Evolutionary conservation across 2,329 filamentous ascomycete genomes (phyloP).

Genomic region (Leptographium galeiforme): DNA sequence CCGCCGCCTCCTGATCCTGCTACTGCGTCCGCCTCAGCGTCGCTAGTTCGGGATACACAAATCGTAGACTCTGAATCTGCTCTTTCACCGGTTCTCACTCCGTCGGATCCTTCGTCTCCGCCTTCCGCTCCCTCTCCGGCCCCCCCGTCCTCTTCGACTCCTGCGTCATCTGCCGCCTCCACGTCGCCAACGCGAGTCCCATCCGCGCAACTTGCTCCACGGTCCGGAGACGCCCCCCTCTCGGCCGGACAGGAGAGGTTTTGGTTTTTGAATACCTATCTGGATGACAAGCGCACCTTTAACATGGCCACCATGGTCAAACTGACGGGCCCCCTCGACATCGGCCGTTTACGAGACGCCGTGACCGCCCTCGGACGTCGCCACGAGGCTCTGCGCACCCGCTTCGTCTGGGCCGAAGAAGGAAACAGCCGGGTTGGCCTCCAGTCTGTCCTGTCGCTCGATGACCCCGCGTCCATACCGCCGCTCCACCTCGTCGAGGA

Average conservation of each 20-base stretch:
- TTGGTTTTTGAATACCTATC: constrained; percentile 21
- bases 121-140: too few relatives aligned
- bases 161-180: too few relatives aligned
- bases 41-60: too few relatives aligned
- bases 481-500: constrained; percentile 5
- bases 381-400: constrained; percentile 22
- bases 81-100: too few relatives aligned
- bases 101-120: too few relatives aligned
- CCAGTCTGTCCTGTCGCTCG: constrained; percentile 7
- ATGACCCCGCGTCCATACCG: neutral
- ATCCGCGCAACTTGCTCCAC: too few relatives aligned
- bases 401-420: constrained; percentile 15
- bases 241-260: constrained; percentile 15
- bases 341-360: constrained; percentile 19
- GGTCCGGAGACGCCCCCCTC: neutral
- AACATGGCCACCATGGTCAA: constrained; percentile 22
- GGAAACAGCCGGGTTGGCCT: neutral
- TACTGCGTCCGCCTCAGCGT: too few relatives aligned
- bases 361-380: constrained; percentile 16
- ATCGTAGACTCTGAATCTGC: too few relatives aligned
- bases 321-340: constrained; percentile 19
- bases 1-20: neutral
- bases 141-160: too few relatives aligned
- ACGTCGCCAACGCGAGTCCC: too few relatives aligned
- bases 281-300: constrained; percentile 23